A percentile compares a stretch with the other conserved stretches of the same genome.
These are phyloP conservation scores for Saturnispora hagleri DNA, from an alignment of 805 yeast genomes.

Conservation along the genomic window DNA sequence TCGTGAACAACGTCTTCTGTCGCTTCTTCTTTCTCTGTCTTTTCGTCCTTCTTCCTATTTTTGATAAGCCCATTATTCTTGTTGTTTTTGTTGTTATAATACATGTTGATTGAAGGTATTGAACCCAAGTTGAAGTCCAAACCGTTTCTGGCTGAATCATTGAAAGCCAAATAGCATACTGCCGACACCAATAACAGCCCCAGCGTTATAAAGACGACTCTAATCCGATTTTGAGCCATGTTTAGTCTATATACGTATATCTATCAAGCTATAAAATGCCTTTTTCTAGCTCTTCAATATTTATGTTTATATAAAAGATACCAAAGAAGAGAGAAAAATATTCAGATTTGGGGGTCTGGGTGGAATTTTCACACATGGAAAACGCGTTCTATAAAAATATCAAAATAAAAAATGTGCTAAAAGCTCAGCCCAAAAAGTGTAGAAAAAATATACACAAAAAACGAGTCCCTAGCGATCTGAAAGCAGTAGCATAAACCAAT, in stretches of 20 bases:
- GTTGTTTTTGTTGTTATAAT: not conserved
- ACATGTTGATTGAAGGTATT: not conserved
- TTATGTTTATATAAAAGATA: not conserved
- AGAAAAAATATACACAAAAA: not conserved
- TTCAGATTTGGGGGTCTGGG: not conserved
- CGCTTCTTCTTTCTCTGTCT: not conserved
- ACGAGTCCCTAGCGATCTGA: not conserved
- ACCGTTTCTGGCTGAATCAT: not conserved
- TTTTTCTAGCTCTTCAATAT: not conserved
- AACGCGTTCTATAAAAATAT: not conserved
- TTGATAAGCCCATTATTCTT: not conserved
- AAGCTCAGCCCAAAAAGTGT: not conserved
- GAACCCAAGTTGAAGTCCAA: not conserved
- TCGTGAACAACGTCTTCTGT: constrained; percentile 6
- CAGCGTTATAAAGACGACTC: not conserved
- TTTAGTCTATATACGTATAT: not conserved
- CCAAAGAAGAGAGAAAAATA: not conserved
- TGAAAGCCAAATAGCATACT: not conserved
- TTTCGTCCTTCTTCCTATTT: not conserved
- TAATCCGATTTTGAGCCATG: not conserved
- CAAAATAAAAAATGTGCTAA: not conserved
- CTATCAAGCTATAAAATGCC: not conserved
- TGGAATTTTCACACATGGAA: not conserved
- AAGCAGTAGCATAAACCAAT: too few species aligned
- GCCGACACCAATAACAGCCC: not conserved